Base-by-base conservation (phyloP, 140 eudicot genomes). In the Stevia rebaudiana region DNA sequence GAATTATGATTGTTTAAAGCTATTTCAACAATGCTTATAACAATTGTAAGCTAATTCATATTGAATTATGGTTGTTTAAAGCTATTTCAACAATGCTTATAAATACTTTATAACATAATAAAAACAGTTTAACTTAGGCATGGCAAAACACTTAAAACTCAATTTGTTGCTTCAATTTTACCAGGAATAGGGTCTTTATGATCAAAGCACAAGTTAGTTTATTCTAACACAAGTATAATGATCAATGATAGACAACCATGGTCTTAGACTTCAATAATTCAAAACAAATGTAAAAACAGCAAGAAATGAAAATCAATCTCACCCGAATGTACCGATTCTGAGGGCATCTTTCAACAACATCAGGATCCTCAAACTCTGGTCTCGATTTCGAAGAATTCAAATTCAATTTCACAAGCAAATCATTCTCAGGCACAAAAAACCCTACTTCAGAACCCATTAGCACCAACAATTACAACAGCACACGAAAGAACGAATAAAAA, bases 271-370 rank as follows among this genome's bases (percentile, higher is more conserved):
- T 13, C 3, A 54, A 54, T 49, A 11, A 49, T 9, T 49, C 55
- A 49, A 13, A 43, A 3, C 19, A 48, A 5, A 48, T 47, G 47
- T 11, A 46, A 5, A 15, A 51, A 67, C 31, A 44, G 8, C 40
- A 39, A 0, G 15, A 22, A 43, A n/a, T 31, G 35, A 44, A 64
- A 58, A 15, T 19, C 3, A 44, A 59, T 60, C 41, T 35, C 31
- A 75, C 79, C 79, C 82, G 46, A 17, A 77, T 67, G 71, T 71
- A 77, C 37, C 82, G 77, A 53, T 73, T 72, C 13, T 71, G 25
- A 16, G 82, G 82, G 42, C 70, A 71, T 15, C 82, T n/a, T 61
- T 77, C 82, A 1, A 62, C 74, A 41, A 71, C 78, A 39, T 73
- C 74, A 53, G 77, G 65, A 49, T 77, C 82, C 41, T 77, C 82